Conservation (phyloP, 148 eudicot genomes). For the Euryodendron excelsum region DNA sequence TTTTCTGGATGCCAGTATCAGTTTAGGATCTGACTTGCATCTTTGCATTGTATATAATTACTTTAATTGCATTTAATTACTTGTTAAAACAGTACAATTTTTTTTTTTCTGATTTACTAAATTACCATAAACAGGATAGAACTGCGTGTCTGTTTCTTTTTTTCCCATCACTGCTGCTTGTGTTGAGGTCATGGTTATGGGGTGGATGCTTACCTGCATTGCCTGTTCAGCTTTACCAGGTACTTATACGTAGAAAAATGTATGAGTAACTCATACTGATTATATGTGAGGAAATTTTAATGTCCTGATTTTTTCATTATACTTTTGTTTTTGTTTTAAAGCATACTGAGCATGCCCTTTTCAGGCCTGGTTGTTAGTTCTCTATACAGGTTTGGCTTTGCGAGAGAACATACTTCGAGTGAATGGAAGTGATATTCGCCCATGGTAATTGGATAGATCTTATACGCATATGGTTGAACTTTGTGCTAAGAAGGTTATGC, state of each 20-base stretch:
- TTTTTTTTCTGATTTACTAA: not conserved
- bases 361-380: constrained; percentile 93
- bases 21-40: not conserved
- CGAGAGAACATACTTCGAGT: constrained; percentile 93
- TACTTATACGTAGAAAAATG: constrained; percentile 17
- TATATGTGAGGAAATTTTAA: not conserved
- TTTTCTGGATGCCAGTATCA: not conserved
- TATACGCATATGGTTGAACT: constrained; percentile 6
- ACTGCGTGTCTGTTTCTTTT: constrained; percentile 80
- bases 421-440: constrained; percentile 97
- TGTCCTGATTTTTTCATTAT: not conserved
- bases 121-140: constrained; percentile 66
- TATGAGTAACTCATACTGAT: not conserved
- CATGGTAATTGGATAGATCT: constrained; percentile 57
- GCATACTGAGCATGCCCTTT: constrained; percentile 23
- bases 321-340: constrained; percentile 10
- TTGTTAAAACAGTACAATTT: not conserved
- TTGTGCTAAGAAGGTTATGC: not conserved
- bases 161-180: constrained; percentile 68
- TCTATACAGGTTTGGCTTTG: constrained; percentile 90
- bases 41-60: not conserved
- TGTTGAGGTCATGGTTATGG: constrained; percentile 68
- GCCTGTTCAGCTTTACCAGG: constrained; percentile 97
- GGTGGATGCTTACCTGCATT: constrained; percentile 91
- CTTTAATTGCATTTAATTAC: not conserved